These are phyloP conservation scores for Crithidia mellificae DNA, from an alignment of 208 protist genomes.

Conservation along the genomic window DNA sequence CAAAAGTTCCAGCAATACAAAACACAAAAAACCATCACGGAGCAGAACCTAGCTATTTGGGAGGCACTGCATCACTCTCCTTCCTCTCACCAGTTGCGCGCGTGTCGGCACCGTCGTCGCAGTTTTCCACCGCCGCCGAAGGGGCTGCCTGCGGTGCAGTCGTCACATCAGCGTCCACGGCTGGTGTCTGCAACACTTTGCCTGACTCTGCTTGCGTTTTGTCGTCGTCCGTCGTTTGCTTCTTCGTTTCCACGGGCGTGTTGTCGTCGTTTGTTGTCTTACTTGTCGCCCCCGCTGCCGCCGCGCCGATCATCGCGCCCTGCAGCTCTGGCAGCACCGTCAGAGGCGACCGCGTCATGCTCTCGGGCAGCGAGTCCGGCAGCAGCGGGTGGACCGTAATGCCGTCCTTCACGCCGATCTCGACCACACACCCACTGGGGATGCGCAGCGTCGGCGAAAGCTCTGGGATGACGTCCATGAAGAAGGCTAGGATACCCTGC, in stretches of 20 bases:
- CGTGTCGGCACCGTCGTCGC: no score
- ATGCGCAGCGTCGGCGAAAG: conserved; percentile 68
- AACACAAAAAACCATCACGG: no score
- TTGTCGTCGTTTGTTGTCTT: neutral
- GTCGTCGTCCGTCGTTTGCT: no score
- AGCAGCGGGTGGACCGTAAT: conserved; percentile 76
- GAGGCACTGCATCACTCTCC: no score
- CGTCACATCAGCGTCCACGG: no score
- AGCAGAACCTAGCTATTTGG: no score
- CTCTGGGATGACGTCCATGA: conserved; percentile 78
- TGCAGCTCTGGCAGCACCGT: conserved; percentile 31
- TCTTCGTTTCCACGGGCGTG: neutral
- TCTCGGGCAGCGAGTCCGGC: conserved; percentile 32
- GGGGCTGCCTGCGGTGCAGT: no score
- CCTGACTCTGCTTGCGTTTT: no score
- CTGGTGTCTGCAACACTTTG: no score
- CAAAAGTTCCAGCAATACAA: no score
- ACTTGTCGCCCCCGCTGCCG: neutral
- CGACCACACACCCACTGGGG: conserved; percentile 67
- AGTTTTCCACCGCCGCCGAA: no score
- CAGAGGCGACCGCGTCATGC: conserved; percentile 27
- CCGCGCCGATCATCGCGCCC: conserved; percentile 22
- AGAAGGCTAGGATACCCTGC: conserved; percentile 76
- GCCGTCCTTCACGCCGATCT: conserved; percentile 76
- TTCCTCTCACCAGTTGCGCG: no score